Base-by-base conservation (phyloP, 2,329 filamentous ascomycete species). In the Sordariomycetes sp. region DNA sequence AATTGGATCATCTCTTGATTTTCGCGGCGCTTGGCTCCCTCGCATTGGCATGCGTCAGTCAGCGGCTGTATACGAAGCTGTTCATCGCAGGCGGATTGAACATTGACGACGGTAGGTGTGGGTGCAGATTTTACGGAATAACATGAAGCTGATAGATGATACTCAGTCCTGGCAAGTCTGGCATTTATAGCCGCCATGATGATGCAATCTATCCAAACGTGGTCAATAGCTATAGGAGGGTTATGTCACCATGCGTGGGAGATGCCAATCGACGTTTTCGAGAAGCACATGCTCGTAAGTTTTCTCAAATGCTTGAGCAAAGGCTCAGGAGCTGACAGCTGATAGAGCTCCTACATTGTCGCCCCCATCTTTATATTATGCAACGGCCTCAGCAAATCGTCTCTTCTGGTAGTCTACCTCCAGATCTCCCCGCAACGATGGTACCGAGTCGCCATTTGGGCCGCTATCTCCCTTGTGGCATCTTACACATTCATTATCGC, bases 341-440 rank as follows among this genome's bases (percentile, higher is more conserved):
- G 8, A 9, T 6, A 50, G 48, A 41, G 43, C 23, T 46, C 48
- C 3, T 53, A 47, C 24, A 50, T 54, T 17, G 43, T 44, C 5
- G 39, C 43, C 1, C 45, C 45, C 4, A 41, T 58, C 9, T 61
- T 58, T 35, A 51, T 54, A 12, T 39, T 46, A 6, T 50, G 51
- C 28, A 52, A 53, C 10, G 51, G 50, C 10, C 46, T 55, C n/a
- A 55, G 51, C 4, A 61, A 60, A 25, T 35, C 55, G 0, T 57
- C 57, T 0, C 48, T 62, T 2, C 36, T 59, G 7, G 45, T 54
- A 0, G 56, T 59, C 9, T 61, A 59, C 26, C 43, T 52, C 12
- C 47, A 47, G 5, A 44, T 61, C 0, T 59, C 55, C 0, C 57
- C 57, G 0, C 48, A 50, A 6, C 42, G 23, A 7, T 45, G 45